Conservation (phyloP, 1,284 basidiomycete species). For the Ustilago sp. region DNA sequence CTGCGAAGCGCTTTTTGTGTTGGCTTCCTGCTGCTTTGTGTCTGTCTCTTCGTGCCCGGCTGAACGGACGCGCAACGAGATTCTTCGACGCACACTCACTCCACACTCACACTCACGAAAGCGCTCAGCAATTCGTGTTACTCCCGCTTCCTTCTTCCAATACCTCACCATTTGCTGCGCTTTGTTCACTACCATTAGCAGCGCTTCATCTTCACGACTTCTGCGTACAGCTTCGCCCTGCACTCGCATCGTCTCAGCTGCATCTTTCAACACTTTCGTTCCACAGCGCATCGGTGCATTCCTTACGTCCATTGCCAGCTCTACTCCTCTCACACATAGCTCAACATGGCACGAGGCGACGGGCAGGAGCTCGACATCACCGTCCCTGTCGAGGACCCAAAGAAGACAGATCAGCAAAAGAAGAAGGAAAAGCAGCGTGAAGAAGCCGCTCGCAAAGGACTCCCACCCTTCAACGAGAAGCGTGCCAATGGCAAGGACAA, state of each 20-base stretch:
- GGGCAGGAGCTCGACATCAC: constrained; percentile 53
- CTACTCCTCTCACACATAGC: background rate
- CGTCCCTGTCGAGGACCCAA: constrained; percentile 49
- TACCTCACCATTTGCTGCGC: constrained; percentile 2
- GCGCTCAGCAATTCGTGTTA: constrained; percentile 27
- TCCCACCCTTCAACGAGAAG: constrained; percentile 38
- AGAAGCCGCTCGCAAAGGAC: constrained; percentile 49
- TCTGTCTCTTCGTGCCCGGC: constrained; percentile 8
- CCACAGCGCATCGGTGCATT: constrained; percentile 8
- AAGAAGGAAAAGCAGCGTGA: constrained; percentile 51
- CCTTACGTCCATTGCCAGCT: background rate
- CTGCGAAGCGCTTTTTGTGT: constrained; percentile 14
- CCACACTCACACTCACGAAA: constrained; percentile 13
- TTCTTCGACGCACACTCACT: constrained; percentile 33
- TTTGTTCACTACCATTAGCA: background rate
- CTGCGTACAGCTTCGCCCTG: background rate
- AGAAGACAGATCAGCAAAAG: constrained; percentile 54
- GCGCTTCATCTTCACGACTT: background rate
- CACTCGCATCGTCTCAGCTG: background rate
- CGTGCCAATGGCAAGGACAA: constrained; percentile 70
- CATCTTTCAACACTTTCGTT: background rate
- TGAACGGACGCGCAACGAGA: constrained; percentile 40
- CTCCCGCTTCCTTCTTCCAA: constrained; percentile 15
- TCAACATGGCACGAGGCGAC: constrained; percentile 52
- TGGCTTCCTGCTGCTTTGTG: background rate